phyloP scores from a whole-genome alignment of 2,329 filamentous ascomycete genomes.

The Fusarium abutilonis region DNA sequence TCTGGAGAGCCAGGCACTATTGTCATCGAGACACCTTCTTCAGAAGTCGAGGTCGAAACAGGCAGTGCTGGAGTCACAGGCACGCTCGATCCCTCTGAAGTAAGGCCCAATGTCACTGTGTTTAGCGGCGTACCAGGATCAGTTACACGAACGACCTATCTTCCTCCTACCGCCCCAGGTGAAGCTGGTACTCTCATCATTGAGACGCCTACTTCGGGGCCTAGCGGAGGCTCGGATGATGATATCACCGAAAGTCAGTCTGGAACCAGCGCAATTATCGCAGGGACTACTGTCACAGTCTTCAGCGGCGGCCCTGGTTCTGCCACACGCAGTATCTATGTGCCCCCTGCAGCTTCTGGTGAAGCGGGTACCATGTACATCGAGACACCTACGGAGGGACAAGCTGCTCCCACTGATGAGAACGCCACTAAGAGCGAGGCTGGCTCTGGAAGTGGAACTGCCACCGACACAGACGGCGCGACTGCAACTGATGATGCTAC shows the following conservation, averaged over 20 bases:
- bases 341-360: background rate
- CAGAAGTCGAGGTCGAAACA: background rate
- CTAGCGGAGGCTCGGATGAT: background rate
- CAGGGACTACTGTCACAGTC: constrained; percentile 4
- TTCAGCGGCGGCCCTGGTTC: constrained; percentile 3
- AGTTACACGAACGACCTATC: constrained; percentile 1
- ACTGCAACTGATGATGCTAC: background rate
- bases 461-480: background rate
- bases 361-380: constrained; percentile 8
- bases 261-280: background rate
- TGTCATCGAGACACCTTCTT: background rate
- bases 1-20: background rate
- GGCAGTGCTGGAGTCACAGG: background rate
- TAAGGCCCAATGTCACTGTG: background rate
- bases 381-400: background rate
- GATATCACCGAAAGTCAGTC: background rate
- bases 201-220: background rate
- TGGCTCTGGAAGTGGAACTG: background rate
- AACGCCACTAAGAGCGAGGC: background rate
- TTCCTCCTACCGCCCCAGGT: constrained; percentile 4
- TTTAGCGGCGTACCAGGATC: constrained; percentile 4
- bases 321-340: background rate
- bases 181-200: constrained; percentile 17
- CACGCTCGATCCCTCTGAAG: background rate
- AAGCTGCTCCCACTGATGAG: background rate